These are phyloP conservation scores for Fistulinella prunicolor DNA, from an alignment of 768 basidiomycete genomes.

Conservation along the genomic window DNA sequence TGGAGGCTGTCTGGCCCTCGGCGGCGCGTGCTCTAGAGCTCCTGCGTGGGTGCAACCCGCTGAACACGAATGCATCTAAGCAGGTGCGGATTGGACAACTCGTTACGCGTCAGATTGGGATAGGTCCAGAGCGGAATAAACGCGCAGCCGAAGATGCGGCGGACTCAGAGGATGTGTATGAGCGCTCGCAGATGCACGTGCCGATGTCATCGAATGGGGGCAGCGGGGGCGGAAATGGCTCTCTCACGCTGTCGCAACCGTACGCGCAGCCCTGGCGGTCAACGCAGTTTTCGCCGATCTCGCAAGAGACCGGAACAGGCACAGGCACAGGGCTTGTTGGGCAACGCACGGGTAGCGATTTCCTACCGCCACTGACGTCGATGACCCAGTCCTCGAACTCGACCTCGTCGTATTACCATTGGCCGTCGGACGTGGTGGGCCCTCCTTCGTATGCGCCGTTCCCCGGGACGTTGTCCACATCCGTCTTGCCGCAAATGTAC, in stretches of 20 bases:
- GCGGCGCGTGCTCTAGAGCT: constrained; percentile 74
- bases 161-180: constrained; percentile 35
- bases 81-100: constrained; percentile 6
- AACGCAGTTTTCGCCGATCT: constrained; percentile 16
- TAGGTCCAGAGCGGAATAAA: constrained; percentile 45
- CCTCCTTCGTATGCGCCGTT: constrained; percentile 32
- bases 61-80: constrained; percentile 10
- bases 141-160: constrained; percentile 55
- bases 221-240: not conserved
- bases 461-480: constrained; percentile 58
- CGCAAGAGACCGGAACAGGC: constrained; percentile 4
- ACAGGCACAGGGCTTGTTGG: not conserved
- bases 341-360: constrained; percentile 8
- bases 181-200: constrained; percentile 21
- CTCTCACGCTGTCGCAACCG: constrained; percentile 12
- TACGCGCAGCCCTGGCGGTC: constrained; percentile 32
- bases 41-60: constrained; percentile 56
- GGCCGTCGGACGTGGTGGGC: constrained; percentile 34
- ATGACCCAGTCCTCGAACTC: constrained; percentile 12
- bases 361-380: constrained; percentile 6
- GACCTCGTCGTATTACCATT: constrained; percentile 41
- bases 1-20: constrained; percentile 74
- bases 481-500: constrained; percentile 71
- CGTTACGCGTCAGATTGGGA: constrained; percentile 8
- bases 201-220: not conserved